phyloP scores from a whole-genome alignment of 2,329 filamentous ascomycete species.

The Metarhizium sp. region DNA sequence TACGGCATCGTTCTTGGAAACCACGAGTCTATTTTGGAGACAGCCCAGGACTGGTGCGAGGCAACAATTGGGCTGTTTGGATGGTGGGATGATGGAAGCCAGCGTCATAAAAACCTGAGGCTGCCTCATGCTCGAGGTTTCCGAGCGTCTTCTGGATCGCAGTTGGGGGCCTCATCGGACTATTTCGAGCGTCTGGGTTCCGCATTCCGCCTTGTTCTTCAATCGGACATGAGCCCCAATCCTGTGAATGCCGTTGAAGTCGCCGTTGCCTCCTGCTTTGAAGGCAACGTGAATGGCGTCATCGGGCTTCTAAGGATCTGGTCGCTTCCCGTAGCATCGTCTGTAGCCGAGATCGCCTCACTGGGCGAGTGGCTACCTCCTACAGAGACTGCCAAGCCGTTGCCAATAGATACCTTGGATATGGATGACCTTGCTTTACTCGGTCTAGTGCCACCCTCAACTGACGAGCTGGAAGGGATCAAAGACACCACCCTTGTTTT shows the following conservation, averaged over 20 bases:
- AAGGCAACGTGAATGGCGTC: slow-evolving; percentile 70
- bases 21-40: slow-evolving; percentile 62
- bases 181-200: slow-evolving; percentile 67
- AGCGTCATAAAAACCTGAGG: slow-evolving; percentile 30
- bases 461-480: slow-evolving; percentile 52
- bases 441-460: slow-evolving; percentile 51
- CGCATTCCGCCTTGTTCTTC: slow-evolving; percentile 59
- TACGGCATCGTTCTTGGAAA: slow-evolving; percentile 76
- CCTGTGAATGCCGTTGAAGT: slow-evolving; percentile 68
- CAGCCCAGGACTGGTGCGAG: slow-evolving; percentile 86
- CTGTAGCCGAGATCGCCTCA: slow-evolving; percentile 76
- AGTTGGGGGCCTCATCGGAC: slow-evolving; percentile 48
- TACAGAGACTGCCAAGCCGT: slow-evolving; percentile 28
- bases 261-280: slow-evolving; percentile 70
- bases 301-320: slow-evolving; percentile 66
- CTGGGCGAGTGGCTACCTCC: slow-evolving; percentile 70
- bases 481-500: slow-evolving; percentile 71
- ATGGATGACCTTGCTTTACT: slow-evolving; percentile 80
- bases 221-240: slow-evolving; percentile 69
- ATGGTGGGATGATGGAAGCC: slow-evolving; percentile 84
- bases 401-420: slow-evolving; percentile 59
- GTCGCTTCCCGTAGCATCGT: slow-evolving; percentile 71
- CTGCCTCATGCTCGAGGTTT: slow-evolving; percentile 31
- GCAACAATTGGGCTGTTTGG: slow-evolving; percentile 72
- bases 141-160: slow-evolving; percentile 23